Percentiles rank a stretch among this genome's conserved stretches.
Conservation (phyloP, 1,284 basidiomycete genomes). For the Cutaneotrichosporon cyanovorans region DNA sequence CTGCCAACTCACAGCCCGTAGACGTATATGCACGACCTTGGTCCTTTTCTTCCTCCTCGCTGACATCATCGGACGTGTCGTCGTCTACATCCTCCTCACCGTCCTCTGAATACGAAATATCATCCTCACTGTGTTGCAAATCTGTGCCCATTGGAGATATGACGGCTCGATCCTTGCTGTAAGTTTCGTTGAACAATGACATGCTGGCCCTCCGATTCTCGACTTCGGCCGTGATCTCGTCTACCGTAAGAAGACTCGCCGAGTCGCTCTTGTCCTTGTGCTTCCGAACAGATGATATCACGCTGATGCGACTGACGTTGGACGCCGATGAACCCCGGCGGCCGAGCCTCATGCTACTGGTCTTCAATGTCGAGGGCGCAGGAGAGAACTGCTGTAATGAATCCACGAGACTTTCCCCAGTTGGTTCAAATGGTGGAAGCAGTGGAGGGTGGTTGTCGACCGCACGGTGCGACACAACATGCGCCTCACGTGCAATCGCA, state of each 20-base stretch:
- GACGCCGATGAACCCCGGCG: conserved; percentile 52
- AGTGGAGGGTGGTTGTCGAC: conserved; percentile 49
- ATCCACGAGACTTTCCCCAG: conserved; percentile 67
- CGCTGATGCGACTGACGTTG: conserved; percentile 56
- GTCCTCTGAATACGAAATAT: conserved; percentile 41
- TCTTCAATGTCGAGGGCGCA: conserved; percentile 24
- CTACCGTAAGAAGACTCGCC: conserved; percentile 86
- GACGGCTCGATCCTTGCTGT: conserved; percentile 1
- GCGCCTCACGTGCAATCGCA: background rate
- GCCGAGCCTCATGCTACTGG: conserved; percentile 45
- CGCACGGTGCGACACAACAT: background rate
- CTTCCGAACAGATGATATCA: conserved; percentile 69
- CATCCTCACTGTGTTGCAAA: conserved; percentile 1
- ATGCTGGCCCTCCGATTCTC: conserved; percentile 66
- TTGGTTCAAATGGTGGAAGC: conserved; percentile 71
- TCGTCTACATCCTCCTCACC: conserved; percentile 29
- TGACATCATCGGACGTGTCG: conserved; percentile 31
- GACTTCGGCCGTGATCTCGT: conserved; percentile 94
- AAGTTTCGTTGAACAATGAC: conserved; percentile 35
- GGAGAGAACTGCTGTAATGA: conserved; percentile 53
- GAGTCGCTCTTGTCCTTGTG: conserved; percentile 78
- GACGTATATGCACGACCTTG: conserved; percentile 55
- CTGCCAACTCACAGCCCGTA: conserved; percentile 52
- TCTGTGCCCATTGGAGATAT: background rate
- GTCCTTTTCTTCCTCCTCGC: conserved; percentile 47